phyloP scores from a whole-genome alignment of 164 flowering plant genomes.

The Aristolochia californica region DNA sequence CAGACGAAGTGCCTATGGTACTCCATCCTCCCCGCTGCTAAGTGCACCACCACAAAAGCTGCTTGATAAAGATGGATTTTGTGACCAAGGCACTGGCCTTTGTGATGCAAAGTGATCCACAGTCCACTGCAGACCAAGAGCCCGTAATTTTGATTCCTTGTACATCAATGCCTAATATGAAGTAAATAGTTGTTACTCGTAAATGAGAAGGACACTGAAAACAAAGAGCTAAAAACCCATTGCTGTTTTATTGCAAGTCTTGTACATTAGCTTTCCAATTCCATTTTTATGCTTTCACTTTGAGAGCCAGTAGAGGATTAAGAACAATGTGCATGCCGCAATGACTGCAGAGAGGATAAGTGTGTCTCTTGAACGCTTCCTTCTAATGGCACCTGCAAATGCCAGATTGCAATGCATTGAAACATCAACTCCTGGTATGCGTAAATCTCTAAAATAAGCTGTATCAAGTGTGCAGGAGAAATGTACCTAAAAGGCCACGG shows the following conservation, averaged over 20 bases:
- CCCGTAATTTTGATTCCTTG: background rate
- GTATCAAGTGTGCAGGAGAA: background rate
- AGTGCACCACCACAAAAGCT: slow-evolving; percentile 80
- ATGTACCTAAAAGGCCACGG: slow-evolving; percentile 81
- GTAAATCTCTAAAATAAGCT: background rate
- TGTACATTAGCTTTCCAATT: background rate
- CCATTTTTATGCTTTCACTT: slow-evolving; percentile 30
- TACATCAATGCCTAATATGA: slow-evolving; percentile 2
- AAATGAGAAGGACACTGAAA: background rate
- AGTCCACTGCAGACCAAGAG: background rate
- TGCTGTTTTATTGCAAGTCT: background rate
- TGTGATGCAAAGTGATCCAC: slow-evolving; percentile 52
- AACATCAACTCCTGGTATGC: background rate
- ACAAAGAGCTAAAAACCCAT: background rate
- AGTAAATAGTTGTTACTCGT: too few species aligned
- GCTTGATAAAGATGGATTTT: slow-evolving; percentile 85
- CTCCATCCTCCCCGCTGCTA: slow-evolving; percentile 81
- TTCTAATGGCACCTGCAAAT: slow-evolving; percentile 72
- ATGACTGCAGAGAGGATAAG: slow-evolving; percentile 87
- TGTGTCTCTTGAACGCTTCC: slow-evolving; percentile 82
- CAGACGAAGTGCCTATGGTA: slow-evolving; percentile 74
- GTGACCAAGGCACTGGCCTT: slow-evolving; percentile 63
- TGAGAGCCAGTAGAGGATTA: slow-evolving; percentile 92
- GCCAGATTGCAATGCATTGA: background rate
- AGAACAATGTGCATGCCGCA: slow-evolving; percentile 91